Evolutionary conservation across 2,329 filamentous ascomycete genomes (phyloP), one percentile per base, ranked within the genome.

Genomic region (Penicillium olsonii): DNA sequence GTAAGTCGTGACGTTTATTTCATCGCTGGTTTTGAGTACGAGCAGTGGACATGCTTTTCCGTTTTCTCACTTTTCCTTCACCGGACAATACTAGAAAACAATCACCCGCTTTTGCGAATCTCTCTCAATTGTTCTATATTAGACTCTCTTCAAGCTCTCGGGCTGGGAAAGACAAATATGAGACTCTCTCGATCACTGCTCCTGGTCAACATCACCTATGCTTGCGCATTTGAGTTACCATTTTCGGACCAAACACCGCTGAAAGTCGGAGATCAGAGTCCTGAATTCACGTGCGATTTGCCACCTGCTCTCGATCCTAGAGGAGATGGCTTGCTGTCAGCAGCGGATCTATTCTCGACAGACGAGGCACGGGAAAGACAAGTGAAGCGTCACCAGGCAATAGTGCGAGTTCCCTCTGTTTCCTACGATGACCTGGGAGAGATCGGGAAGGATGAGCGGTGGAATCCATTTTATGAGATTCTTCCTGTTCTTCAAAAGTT

Each of bases 391-490:
- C 29, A 31, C 29, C 29, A 31, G 29, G 55, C 53, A 15, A 54
- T 61, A n/a, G 58, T 84, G 37, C 71, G 75, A 52, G 75, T 83
- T 20, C 77, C 78, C 0, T 78, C 79, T 1, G 67, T 79, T 43
- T 76, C 75, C 3, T 82, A 74, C 49, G 80, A 84, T 56, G 76
- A 83, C 53, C 69, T 84, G 53, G 79, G 78, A 4, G 66, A 69
- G 0, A 68, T 85, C 14, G 80, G 78, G 24, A 68, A 75, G 35
- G 83, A 86, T 57, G 62, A 40, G 10, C 27, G 82, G 49, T 86
- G 83, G 83, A 74, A 81, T 3, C 72, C 78, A 19, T 80, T 86
- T 59, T 75, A 72, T 46, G 68, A 76, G 2, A 73, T 85, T n/a
- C 29, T 31, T 31, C 29, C 29, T 2, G 12, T n/a, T 15, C 14